Conservation (phyloP, 768 basidiomycete species). For the Roridomyces roridus region DNA sequence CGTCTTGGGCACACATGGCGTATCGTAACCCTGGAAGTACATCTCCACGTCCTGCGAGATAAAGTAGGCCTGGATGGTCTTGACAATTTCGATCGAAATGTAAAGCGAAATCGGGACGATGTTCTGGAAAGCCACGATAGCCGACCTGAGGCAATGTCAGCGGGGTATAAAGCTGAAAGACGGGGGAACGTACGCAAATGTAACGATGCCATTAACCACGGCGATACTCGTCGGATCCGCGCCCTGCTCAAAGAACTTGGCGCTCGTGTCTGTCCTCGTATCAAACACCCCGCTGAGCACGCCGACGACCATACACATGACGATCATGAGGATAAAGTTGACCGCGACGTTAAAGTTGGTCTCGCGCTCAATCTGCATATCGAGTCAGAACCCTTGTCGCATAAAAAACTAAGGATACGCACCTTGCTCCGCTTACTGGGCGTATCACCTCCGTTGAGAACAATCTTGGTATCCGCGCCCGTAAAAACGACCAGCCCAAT, state of each 20-base stretch:
- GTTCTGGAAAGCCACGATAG: constrained; percentile 96
- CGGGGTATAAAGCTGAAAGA: background rate
- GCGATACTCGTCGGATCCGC: constrained; percentile 65
- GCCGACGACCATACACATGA: constrained; percentile 80
- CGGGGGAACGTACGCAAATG: constrained; percentile 77
- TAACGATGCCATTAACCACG: constrained; percentile 81
- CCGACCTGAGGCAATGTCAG: constrained; percentile 61
- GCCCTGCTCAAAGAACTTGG: constrained; percentile 72
- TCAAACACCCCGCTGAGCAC: constrained; percentile 81
- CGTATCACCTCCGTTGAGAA: constrained; percentile 90
- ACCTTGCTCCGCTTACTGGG: constrained; percentile 92
- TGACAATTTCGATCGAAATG: constrained; percentile 98
- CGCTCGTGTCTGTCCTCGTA: constrained; percentile 63
- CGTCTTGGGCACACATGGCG: constrained; percentile 92
- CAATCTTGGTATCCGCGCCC: constrained; percentile 91
- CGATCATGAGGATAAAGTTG: constrained; percentile 81
- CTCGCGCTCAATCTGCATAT: constrained; percentile 82
- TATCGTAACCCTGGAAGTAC: constrained; percentile 90
- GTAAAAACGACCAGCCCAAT: constrained; percentile 95
- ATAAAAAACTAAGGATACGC: background rate
- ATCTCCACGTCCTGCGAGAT: constrained; percentile 96
- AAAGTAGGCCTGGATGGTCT: constrained; percentile 96
- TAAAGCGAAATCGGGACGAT: constrained; percentile 96
- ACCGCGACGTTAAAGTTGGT: constrained; percentile 98
- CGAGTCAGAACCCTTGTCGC: background rate